phyloP scores from a whole-genome alignment of 2,329 filamentous ascomycete species.

The Alternaria triticina region DNA sequence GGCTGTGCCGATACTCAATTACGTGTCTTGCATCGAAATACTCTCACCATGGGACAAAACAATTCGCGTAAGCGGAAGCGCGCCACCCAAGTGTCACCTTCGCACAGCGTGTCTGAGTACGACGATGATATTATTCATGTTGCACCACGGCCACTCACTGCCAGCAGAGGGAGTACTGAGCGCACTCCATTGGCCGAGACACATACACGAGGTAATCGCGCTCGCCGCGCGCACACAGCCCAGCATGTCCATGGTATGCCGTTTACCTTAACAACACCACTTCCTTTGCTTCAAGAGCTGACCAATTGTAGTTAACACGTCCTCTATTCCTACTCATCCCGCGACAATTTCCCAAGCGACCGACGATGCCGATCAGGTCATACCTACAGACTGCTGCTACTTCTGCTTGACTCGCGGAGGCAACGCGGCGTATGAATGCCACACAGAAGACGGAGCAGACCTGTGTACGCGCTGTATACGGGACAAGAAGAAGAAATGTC shows the following conservation, averaged over 20 bases:
- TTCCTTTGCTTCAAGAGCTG: neutral
- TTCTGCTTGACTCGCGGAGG: conserved; percentile 22
- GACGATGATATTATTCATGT: conserved; percentile 4
- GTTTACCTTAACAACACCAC: neutral
- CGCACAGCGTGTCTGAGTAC: neutral
- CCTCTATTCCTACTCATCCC: neutral
- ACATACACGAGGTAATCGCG: neutral
- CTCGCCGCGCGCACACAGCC: neutral
- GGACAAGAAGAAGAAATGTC: conserved; percentile 14
- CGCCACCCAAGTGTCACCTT: neutral
- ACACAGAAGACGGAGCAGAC: conserved; percentile 10
- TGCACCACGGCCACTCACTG: neutral
- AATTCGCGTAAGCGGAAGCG: conserved; percentile 11
- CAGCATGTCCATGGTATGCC: conserved; percentile 1
- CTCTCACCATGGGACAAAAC: neutral
- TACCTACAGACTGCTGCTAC: conserved; percentile 17
- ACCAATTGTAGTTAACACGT: neutral
- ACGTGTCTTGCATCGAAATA: neutral
- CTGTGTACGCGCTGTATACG: conserved; percentile 10
- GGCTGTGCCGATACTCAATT: neutral
- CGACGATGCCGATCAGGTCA: neutral
- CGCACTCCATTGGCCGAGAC: neutral
- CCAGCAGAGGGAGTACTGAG: neutral
- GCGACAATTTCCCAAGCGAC: neutral
- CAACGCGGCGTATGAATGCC: conserved; percentile 21